phyloP scores from a whole-genome alignment of 202 grass and related monocot genomes.

The Hordeum pubiflorum region DNA sequence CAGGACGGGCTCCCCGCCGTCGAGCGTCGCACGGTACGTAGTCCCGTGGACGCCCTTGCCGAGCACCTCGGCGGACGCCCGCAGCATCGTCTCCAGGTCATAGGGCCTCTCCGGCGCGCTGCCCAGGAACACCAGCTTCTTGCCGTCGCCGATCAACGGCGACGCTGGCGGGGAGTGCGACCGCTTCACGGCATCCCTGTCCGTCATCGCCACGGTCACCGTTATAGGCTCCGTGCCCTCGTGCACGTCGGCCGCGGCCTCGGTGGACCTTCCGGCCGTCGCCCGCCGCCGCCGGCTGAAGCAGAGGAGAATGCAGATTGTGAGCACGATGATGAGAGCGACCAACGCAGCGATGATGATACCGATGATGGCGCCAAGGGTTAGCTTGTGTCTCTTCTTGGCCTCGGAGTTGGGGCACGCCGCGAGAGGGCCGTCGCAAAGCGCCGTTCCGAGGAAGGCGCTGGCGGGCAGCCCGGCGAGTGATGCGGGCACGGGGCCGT shows the following conservation, averaged over 20 bases:
- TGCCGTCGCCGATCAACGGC: slow-evolving; percentile 15
- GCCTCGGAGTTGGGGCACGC: not conserved
- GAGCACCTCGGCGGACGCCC: slow-evolving; percentile 70
- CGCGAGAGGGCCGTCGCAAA: slow-evolving; percentile 31
- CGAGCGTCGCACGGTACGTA: slow-evolving; percentile 75
- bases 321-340: slow-evolving; percentile 30
- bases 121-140: slow-evolving; percentile 69
- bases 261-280: not conserved
- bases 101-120: slow-evolving; percentile 38
- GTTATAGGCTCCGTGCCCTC: not conserved
- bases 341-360: slow-evolving; percentile 34
- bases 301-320: slow-evolving; percentile 10
- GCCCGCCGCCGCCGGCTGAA: slow-evolving; percentile 1
- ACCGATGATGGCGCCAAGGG: slow-evolving; percentile 39
- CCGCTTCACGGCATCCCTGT: slow-evolving; percentile 11
- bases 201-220: slow-evolving; percentile 11
- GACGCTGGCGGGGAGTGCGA: not conserved
- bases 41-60: slow-evolving; percentile 58
- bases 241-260: slow-evolving; percentile 3
- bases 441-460: slow-evolving; percentile 53
- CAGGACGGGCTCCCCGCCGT: slow-evolving; percentile 48
- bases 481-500: slow-evolving; percentile 51
- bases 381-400: not conserved
- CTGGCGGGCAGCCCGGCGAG: slow-evolving; percentile 27
- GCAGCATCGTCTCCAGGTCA: slow-evolving; percentile 66